These are phyloP conservation scores for Plantago ovata DNA, from an alignment of 257 asterid species.

Conservation along the genomic window DNA sequence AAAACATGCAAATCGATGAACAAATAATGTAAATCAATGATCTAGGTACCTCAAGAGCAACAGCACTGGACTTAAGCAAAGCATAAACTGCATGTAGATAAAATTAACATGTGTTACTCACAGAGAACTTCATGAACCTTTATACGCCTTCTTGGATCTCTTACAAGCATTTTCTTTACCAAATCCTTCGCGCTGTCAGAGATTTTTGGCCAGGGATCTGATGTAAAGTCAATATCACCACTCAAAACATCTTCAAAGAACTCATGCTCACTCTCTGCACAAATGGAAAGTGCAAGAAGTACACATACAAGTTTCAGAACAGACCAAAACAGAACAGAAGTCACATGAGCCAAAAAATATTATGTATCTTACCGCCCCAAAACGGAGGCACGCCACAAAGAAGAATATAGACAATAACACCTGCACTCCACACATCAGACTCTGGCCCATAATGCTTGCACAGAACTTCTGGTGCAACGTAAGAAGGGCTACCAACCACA, in stretches of 20 bases:
- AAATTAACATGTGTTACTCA: conserved; percentile 28
- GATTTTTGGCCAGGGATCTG: conserved; percentile 75
- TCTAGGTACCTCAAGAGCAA: background rate
- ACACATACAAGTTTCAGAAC: conserved; percentile 1
- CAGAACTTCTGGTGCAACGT: conserved; percentile 70
- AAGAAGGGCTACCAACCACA: conserved; percentile 74
- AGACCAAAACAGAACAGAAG: too few species aligned
- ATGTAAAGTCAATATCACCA: conserved; percentile 51
- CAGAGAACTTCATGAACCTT: conserved; percentile 73
- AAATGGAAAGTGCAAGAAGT: conserved; percentile 18
- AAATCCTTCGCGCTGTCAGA: conserved; percentile 67
- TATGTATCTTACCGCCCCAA: conserved; percentile 57
- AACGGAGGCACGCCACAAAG: conserved; percentile 65
- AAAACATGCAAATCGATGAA: background rate
- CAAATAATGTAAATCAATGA: background rate
- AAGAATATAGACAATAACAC: conserved; percentile 61
- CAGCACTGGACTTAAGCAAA: too few species aligned
- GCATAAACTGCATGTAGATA: background rate
- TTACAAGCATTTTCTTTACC: conserved; percentile 50
- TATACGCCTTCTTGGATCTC: conserved; percentile 49
- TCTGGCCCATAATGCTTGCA: conserved; percentile 49
- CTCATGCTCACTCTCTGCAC: conserved; percentile 61
- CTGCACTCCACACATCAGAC: conserved; percentile 72
- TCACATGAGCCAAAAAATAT: background rate
- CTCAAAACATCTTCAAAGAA: conserved; percentile 60